Conservation (phyloP, 345 rosid genomes). For the Sonneratia alba region DNA sequence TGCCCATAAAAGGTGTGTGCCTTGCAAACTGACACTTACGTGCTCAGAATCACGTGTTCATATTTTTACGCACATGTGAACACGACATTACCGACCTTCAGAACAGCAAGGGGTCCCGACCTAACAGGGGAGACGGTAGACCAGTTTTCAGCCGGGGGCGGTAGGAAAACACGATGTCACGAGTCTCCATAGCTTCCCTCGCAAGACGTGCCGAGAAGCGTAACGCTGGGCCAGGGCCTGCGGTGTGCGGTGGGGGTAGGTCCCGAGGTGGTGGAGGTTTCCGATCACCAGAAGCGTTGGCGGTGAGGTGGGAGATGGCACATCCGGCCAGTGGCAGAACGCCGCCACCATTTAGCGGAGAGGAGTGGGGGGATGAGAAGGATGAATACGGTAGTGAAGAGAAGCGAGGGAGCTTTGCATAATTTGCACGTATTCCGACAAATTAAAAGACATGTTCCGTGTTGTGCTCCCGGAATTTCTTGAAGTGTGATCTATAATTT, state of each 20-base stretch:
- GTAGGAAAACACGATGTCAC: slow-evolving; percentile 38
- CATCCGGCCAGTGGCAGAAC: not conserved
- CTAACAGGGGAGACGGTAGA: slow-evolving; percentile 17
- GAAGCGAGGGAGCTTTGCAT: no score
- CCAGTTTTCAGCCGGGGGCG: slow-evolving; percentile 22
- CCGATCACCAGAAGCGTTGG: slow-evolving; percentile 44
- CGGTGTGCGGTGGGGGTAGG: slow-evolving; percentile 36
- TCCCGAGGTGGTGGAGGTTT: slow-evolving; percentile 48
- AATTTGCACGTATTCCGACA: no score
- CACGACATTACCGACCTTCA: no score
- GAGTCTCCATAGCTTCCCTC: slow-evolving; percentile 37
- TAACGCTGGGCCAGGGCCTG: slow-evolving; percentile 22
- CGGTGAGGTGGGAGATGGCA: slow-evolving; percentile 32
- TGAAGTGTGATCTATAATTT: no score
- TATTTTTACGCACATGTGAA: no score
- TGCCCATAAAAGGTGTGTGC: no score
- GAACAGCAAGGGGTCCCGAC: no score
- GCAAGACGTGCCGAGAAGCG: slow-evolving; percentile 51
- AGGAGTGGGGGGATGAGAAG: not conserved
- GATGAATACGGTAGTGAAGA: no score
- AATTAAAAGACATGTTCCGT: no score
- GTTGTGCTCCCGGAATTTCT: no score
- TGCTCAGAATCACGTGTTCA: no score
- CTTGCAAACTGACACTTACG: no score
- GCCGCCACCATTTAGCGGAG: not conserved